Percentiles rank a stretch among this genome's conserved stretches.
Evolutionary conservation across 805 yeast species (phyloP).

Genomic region (Kodamaea lidongshanica): DNA sequence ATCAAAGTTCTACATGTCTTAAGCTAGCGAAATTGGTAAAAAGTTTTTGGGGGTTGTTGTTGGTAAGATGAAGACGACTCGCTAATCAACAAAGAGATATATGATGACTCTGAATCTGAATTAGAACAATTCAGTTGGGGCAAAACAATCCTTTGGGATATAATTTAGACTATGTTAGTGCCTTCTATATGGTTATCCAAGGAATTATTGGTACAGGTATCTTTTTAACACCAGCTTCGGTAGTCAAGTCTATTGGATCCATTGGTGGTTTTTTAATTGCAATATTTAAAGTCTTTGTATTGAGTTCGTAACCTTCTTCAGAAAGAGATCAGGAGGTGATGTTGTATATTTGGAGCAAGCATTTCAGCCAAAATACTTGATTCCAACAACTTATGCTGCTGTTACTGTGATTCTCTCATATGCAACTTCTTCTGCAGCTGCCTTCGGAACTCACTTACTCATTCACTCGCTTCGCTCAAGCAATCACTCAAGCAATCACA

Average conservation of each 20-base stretch:
- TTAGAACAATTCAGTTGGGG: conserved; percentile 23
- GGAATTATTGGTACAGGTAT: conserved; percentile 76
- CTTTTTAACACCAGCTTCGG: conserved; percentile 61
- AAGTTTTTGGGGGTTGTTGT: conserved; percentile 4
- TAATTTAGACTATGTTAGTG: conserved; percentile 33
- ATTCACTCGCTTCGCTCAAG: no score
- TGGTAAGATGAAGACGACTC: conserved; percentile 7
- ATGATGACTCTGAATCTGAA: conserved; percentile 8
- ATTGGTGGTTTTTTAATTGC: conserved; percentile 40
- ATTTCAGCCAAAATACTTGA: conserved; percentile 26
- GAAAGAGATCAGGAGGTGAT: conserved; percentile 32
- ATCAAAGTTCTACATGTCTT: no score
- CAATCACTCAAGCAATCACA: no score
- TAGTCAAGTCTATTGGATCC: conserved; percentile 42
- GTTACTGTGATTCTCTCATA: conserved; percentile 33
- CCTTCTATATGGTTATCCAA: conserved; percentile 59
- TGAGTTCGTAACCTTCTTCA: conserved; percentile 37
- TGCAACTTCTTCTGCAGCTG: conserved; percentile 30
- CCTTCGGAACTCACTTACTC: conserved; percentile 32
- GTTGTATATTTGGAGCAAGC: conserved; percentile 37
- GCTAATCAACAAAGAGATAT: conserved; percentile 4
- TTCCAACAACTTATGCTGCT: conserved; percentile 35
- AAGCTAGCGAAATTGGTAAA: conserved; percentile 3
- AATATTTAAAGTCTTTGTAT: conserved; percentile 30
- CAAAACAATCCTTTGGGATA: conserved; percentile 34